phyloP scores from a whole-genome alignment of 2,329 filamentous ascomycete genomes.

The Colletotrichum sp. region DNA sequence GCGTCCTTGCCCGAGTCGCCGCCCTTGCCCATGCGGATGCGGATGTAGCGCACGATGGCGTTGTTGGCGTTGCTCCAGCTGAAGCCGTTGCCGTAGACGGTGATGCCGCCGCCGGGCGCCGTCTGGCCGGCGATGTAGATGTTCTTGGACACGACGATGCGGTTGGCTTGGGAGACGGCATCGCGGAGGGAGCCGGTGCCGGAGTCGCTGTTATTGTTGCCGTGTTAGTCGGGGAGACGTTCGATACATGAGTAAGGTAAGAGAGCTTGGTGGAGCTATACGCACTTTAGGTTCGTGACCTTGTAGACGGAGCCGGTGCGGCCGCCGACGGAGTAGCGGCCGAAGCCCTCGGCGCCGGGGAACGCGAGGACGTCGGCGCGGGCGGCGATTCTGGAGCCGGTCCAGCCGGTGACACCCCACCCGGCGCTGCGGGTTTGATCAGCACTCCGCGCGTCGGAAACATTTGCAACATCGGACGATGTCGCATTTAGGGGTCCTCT shows the following conservation, averaged over 20 bases:
- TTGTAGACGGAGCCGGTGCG: slow-evolving; percentile 50
- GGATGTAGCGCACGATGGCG: slow-evolving; percentile 58
- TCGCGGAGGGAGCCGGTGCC: slow-evolving; percentile 54
- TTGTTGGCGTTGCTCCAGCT: slow-evolving; percentile 57
- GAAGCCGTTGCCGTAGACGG: slow-evolving; percentile 58
- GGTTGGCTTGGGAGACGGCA: slow-evolving; percentile 49
- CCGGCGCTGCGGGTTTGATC: neutral
- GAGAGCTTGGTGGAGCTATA: no score
- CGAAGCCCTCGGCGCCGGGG: slow-evolving; percentile 55
- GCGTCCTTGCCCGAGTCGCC: slow-evolving; percentile 58
- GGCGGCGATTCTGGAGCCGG: slow-evolving; percentile 1
- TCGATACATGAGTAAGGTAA: no score
- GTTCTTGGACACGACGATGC: slow-evolving; percentile 51
- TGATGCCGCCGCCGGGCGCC: slow-evolving; percentile 51
- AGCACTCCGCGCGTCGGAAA: neutral
- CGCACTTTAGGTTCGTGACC: slow-evolving; percentile 48
- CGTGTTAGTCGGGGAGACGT: neutral
- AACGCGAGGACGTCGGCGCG: slow-evolving; percentile 40
- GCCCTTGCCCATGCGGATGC: slow-evolving; percentile 56
- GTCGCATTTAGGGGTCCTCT: neutral
- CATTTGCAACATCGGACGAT: neutral
- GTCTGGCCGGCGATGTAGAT: slow-evolving; percentile 56
- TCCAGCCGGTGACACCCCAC: neutral
- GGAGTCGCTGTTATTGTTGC: slow-evolving; percentile 34
- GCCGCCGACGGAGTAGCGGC: slow-evolving; percentile 48